These are phyloP conservation scores for Leccinum rimulosum DNA, from an alignment of 768 basidiomycete genomes.

Conservation along the genomic window DNA sequence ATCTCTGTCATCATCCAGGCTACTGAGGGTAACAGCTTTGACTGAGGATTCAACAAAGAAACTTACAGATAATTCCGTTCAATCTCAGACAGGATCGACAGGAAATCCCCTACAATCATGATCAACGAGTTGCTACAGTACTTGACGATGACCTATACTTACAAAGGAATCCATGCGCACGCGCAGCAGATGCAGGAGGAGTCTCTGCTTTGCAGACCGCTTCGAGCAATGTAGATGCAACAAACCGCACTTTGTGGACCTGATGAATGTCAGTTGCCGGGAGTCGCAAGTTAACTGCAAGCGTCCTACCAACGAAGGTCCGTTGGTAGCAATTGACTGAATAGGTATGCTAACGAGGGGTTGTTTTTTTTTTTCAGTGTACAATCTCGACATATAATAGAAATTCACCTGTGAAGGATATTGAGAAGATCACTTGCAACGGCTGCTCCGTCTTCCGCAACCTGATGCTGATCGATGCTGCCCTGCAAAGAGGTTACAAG, in stretches of 20 bases:
- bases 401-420: constrained; percentile 70
- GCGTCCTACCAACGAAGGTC: constrained; percentile 63
- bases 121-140: constrained; percentile 5
- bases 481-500: constrained; percentile 68
- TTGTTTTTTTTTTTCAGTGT: background rate
- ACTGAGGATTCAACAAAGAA: background rate
- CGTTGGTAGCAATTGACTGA: constrained; percentile 88
- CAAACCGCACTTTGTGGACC: constrained; percentile 92
- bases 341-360: constrained; percentile 69
- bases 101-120: constrained; percentile 72
- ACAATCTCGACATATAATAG: background rate
- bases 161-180: constrained; percentile 88
- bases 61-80: constrained; percentile 85
- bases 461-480: constrained; percentile 57
- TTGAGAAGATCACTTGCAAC: constrained; percentile 86
- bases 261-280: constrained; percentile 26
- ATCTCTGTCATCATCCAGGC: constrained; percentile 42
- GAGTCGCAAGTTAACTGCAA: background rate
- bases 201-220: constrained; percentile 79
- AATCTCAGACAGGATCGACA: constrained; percentile 88
- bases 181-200: constrained; percentile 74
- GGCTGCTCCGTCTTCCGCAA: constrained; percentile 74
- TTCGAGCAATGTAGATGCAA: constrained; percentile 86
- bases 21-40: constrained; percentile 36
- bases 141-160: constrained; percentile 25